Base-by-base conservation (phyloP, 371 early-diverging fungal genomes). In the Actinomortierella wolfii region DNA sequence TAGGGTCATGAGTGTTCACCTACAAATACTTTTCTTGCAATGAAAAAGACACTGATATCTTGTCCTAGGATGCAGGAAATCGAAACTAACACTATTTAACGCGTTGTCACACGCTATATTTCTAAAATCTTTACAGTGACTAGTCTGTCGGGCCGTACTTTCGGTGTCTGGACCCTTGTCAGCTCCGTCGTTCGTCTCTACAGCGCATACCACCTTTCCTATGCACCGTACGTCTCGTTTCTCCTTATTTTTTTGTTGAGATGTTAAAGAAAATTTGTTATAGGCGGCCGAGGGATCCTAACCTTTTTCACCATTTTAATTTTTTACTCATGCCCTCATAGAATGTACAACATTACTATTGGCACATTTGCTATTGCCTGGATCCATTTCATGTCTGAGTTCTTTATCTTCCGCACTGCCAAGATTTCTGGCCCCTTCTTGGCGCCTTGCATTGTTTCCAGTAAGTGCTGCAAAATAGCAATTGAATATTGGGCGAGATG, bases 121-220 rank as follows among this genome's bases (percentile, higher is more conserved):
- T 6, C 49, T 48, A 21, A 14, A 4, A 7, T 51, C 13, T 24
- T 20, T 34, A n/a, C 66, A 91, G 92, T 89, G 2, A 89, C 91
- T 6, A 78, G 83, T 26, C 76, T 94, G 57, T 81, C 87, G 42
- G 79, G 87, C 18, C 86, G 93, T 20, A 77, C 91, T 58, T 91
- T 92, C 82, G 93, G 90, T 9, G 81, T 85, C 25, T 94, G 93
- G 93, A 92, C 93, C 13, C 78, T 89, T 75, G 81, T 87, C 44
- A 86, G 87, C 8, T 87, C 85, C 43, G 82, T 89, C 57, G 79
- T 94, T 47, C 89, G 94, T 53, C 77, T 92, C 56, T 90, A 90
- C 73, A 83, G 85, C 44, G 91, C 92, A 14, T 92, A 87, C 73
- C 83, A 92, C 73, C 81, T 92, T 50, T 76, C 84, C 57, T 80